Evolutionary conservation across 108 stramenopile genomes (phyloP).

Genomic region (Mediolabrus comicus): DNA sequence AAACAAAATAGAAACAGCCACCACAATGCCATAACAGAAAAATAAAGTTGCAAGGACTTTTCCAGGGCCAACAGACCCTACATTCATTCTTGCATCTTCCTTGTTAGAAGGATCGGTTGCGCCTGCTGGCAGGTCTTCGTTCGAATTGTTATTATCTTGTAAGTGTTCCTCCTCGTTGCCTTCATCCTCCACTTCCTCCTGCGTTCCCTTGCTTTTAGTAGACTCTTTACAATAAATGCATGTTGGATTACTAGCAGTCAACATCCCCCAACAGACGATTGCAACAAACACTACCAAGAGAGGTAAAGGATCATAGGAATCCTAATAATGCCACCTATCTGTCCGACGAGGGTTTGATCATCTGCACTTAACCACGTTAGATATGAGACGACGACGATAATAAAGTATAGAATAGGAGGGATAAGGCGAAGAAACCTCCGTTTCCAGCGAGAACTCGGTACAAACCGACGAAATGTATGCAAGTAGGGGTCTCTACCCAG

Average conservation of each 20-base stretch:
- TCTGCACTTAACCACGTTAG: background rate
- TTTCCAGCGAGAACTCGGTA: background rate
- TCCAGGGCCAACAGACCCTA: background rate
- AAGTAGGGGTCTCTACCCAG: background rate
- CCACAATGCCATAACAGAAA: background rate
- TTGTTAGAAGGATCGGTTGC: too few species aligned
- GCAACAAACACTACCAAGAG: background rate
- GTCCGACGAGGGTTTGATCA: background rate
- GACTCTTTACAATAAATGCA: background rate
- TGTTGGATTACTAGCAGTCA: background rate
- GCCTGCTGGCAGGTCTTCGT: too few species aligned
- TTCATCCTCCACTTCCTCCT: background rate
- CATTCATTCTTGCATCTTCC: too few species aligned
- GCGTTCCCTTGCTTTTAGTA: too few species aligned
- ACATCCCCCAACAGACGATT: background rate
- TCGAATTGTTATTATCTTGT: too few species aligned
- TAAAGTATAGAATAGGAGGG: background rate
- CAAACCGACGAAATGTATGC: background rate
- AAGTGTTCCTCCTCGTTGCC: background rate
- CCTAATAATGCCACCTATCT: background rate
- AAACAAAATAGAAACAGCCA: background rate
- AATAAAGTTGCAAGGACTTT: background rate
- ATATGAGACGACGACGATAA: background rate
- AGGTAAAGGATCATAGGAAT: background rate
- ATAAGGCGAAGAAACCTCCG: background rate